These are phyloP conservation scores for Clitopilus hobsonii DNA, from an alignment of 768 basidiomycete genomes.

Conservation along the genomic window DNA sequence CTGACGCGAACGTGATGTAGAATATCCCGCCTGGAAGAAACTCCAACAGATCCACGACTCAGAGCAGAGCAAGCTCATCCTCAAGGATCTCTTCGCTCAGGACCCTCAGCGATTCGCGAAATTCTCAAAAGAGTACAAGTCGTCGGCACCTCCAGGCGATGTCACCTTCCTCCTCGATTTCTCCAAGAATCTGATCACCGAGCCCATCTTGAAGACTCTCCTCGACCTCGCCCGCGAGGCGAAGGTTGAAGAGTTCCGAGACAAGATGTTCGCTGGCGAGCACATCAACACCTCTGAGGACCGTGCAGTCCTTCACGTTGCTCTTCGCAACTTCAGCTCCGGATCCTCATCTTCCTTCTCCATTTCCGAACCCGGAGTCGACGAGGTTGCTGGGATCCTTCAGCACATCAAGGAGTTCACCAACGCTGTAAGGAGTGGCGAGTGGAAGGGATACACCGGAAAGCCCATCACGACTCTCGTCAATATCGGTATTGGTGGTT, in stretches of 20 bases:
- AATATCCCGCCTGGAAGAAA: conserved; percentile 87
- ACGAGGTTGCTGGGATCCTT: conserved; percentile 80
- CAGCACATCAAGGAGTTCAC: conserved; percentile 90
- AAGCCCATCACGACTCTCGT: conserved; percentile 92
- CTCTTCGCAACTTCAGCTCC: conserved; percentile 72
- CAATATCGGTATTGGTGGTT: conserved; percentile 99
- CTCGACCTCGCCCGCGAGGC: conserved; percentile 84
- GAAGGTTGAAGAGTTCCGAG: conserved; percentile 74
- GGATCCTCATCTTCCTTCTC: conserved; percentile 45
- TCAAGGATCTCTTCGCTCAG: conserved; percentile 89
- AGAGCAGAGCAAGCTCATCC: conserved; percentile 67
- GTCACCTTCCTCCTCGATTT: conserved; percentile 91
- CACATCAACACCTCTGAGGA: conserved; percentile 99
- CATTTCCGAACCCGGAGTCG: conserved; percentile 76
- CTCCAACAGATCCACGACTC: conserved; percentile 80
- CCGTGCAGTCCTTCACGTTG: conserved; percentile 93
- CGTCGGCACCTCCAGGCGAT: conserved; percentile 51
- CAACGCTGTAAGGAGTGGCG: conserved; percentile 76
- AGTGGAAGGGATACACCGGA: conserved; percentile 97
- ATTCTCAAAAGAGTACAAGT: conserved; percentile 75
- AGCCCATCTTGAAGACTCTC: conserved; percentile 75
- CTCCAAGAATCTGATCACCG: conserved; percentile 93
- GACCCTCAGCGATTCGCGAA: conserved; percentile 85
- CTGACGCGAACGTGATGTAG: conserved; percentile 43
- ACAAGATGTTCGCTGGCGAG: conserved; percentile 92